phyloP scores from a whole-genome alignment of 1,139 yeast species.

The Taphrina communis region DNA sequence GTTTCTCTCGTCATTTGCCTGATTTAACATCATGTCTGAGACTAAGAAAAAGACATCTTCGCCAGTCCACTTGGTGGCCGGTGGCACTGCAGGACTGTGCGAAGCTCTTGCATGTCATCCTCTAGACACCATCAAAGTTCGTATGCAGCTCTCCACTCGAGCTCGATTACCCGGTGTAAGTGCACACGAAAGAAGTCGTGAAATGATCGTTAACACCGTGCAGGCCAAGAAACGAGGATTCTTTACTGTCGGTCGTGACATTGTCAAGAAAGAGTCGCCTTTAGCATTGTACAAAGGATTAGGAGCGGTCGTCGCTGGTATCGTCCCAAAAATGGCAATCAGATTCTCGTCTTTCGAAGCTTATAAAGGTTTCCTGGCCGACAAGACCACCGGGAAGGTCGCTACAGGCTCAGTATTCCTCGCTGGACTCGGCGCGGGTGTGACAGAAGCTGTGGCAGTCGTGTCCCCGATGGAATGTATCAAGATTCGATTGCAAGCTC shows the following conservation, averaged over 20 bases:
- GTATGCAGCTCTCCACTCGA: conserved; percentile 40
- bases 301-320: conserved; percentile 96
- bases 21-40: conserved; percentile 6
- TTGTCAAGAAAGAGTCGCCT: conserved; percentile 79
- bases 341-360: conserved; percentile 93
- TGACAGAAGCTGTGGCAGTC: conserved; percentile 91
- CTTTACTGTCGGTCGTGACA: conserved; percentile 75
- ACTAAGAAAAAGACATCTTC: conserved; percentile 46
- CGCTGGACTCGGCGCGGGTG: conserved; percentile 97
- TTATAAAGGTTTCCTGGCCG: conserved; percentile 72
- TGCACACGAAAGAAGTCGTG: conserved; percentile 55
- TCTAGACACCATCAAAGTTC: conserved; percentile 82
- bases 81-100: conserved; percentile 95
- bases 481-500: conserved; percentile 94
- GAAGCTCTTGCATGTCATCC: conserved; percentile 98
- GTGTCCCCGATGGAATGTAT: conserved; percentile 98
- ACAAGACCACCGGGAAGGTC: conserved; percentile 65
- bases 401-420: conserved; percentile 68
- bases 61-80: conserved; percentile 74
- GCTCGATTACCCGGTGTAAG: conserved; percentile 36
- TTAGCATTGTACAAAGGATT: conserved; percentile 91
- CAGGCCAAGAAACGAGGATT: conserved; percentile 76
- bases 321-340: conserved; percentile 97
- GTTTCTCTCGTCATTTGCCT: no score
- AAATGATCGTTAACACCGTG: conserved; percentile 49